Evolutionary conservation across 768 basidiomycete species (phyloP), one percentile per base, ranked within the genome.

Genomic region (Leccinum uliginosum): DNA sequence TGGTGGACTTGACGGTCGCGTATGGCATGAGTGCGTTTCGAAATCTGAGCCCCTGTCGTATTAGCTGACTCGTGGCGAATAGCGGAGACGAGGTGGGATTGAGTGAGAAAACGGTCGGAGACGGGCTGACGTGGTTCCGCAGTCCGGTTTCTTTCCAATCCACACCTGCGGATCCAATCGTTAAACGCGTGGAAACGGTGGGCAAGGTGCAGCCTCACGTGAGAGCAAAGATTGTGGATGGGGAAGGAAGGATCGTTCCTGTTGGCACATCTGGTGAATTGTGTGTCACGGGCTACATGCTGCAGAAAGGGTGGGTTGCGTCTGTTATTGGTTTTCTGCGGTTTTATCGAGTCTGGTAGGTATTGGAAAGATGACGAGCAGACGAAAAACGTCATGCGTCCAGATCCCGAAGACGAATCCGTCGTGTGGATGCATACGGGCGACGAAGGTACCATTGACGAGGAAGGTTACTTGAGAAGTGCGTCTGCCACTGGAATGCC

Each of bases 91-190:
- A 87, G 83, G 83, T 82, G 47, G 44, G 46, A 9, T 50, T 35
- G 45, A 34, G 50, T 55, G 23, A 9, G 51, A 3, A 47, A 29
- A 27, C 4, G 10, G n/a, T 27, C 14, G 43, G 26, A 27, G 34
- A n/a, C 19, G 9, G 46, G 14, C 51, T 60, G 26, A 59, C 45
- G 23, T 35, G 53, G 52, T 46, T 32, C 43, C 38, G 15, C 46
- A 89, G 90, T 60, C 91, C 91, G 0, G 90, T 92, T 0, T 86
- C 91, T 0, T 93, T 93, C 74, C 91, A 93, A 71, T 85, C 89
- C 0, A 83, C 80, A 3, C 79, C 84, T 0, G 76, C 73, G 1
- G 91, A 93, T 66, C 80, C 87, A 1, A 69, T 93, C 24, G 72
- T 78, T 50, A 89, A 89, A 65, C 85, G 90, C 2, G 84, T 89